Percentiles rank a stretch among this genome's conserved stretches.
Evolutionary conservation across 306 rosid species (phyloP).

Genomic region (Cucurbita ficifolia): DNA sequence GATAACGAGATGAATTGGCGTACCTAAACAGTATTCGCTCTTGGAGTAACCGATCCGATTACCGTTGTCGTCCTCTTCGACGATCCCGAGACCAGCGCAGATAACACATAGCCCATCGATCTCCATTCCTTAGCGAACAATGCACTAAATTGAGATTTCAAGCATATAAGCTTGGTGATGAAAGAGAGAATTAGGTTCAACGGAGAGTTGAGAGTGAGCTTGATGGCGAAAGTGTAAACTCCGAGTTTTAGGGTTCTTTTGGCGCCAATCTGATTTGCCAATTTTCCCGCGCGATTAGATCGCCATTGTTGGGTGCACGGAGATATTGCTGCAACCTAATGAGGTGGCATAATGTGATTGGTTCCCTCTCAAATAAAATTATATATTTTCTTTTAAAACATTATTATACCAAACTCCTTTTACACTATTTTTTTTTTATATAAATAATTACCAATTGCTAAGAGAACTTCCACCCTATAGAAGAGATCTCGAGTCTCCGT

Average conservation of each 20-base stretch:
- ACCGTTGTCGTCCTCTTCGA: conserved; percentile 43
- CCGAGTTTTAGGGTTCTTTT: not conserved
- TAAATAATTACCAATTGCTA: no score
- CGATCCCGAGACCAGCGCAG: conserved; percentile 57
- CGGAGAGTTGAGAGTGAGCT: not conserved
- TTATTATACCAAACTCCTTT: no score
- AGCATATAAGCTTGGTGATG: not conserved
- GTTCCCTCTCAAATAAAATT: not conserved
- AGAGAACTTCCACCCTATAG: no score
- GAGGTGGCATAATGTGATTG: not conserved
- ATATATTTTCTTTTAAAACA: no score
- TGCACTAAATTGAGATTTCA: not conserved
- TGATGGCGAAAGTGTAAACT: not conserved
- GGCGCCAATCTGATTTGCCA: not conserved
- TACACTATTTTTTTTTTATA: no score
- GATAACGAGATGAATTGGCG: not conserved
- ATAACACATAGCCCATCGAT: conserved; percentile 61
- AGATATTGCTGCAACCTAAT: not conserved
- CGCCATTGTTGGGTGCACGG: not conserved
- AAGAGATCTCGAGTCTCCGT: no score
- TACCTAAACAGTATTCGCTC: conserved; percentile 68
- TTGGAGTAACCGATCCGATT: conserved; percentile 45
- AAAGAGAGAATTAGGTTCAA: not conserved
- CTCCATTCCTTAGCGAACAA: conserved; percentile 24
- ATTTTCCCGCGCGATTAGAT: conserved; percentile 9